These are phyloP conservation scores for Chaetomiaceae sp. DNA, from an alignment of 2,329 filamentous ascomycete genomes.

Conservation along the genomic window DNA sequence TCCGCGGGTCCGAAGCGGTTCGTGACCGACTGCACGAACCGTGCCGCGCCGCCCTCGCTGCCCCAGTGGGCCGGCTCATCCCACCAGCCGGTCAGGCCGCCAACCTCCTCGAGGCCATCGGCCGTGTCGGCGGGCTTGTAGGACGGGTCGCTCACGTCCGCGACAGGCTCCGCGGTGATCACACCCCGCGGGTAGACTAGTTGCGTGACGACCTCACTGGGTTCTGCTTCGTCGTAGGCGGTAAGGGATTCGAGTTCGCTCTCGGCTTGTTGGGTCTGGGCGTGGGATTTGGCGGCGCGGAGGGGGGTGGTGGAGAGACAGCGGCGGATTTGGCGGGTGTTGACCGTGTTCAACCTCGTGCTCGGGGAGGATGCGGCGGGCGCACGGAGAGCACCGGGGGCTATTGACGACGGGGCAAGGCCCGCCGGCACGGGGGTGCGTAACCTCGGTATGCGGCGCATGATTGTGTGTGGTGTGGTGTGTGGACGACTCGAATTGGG, in stretches of 20 bases:
- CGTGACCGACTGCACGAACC: not conserved
- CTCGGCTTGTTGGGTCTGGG: not conserved
- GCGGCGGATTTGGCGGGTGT: slow-evolving; percentile 13
- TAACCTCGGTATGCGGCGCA: slow-evolving; percentile 27
- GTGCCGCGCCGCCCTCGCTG: not conserved
- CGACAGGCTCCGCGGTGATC: slow-evolving; percentile 27
- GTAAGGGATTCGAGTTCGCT: not conserved
- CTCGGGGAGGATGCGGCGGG: slow-evolving; percentile 3
- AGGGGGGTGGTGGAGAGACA: slow-evolving; percentile 17
- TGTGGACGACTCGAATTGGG: slow-evolving; percentile 3
- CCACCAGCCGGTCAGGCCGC: slow-evolving; percentile 49
- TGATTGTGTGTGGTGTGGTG: slow-evolving; percentile 6
- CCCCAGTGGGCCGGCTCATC: slow-evolving; percentile 49
- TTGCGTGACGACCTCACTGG: slow-evolving; percentile 14
- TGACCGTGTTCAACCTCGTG: not conserved
- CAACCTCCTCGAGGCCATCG: slow-evolving; percentile 44
- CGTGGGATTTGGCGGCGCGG: not conserved
- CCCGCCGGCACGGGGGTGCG: slow-evolving; percentile 17
- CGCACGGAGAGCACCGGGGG: slow-evolving; percentile 14
- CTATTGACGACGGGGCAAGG: slow-evolving; percentile 14
- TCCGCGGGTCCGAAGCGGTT: slow-evolving; percentile 25
- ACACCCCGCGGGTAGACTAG: slow-evolving; percentile 26
- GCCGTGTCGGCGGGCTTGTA: slow-evolving; percentile 46
- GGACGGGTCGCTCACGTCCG: slow-evolving; percentile 30
- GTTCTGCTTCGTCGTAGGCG: not conserved